These are phyloP conservation scores for Phaeotremella fagi DNA, from an alignment of 768 basidiomycete genomes.

Conservation along the genomic window DNA sequence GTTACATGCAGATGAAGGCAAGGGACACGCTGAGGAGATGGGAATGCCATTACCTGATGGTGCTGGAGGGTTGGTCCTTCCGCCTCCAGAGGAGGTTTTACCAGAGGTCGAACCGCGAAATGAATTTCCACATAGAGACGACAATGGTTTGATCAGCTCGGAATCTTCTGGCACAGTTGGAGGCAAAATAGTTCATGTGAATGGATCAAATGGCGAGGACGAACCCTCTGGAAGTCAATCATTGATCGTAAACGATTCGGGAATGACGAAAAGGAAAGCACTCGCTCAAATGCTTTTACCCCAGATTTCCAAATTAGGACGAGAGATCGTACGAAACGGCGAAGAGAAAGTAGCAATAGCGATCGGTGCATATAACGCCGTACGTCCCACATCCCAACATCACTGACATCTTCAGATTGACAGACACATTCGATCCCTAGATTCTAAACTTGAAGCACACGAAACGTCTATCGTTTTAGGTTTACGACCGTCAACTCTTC, in stretches of 20 bases:
- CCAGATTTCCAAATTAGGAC: slow-evolving; percentile 39
- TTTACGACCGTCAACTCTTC: slow-evolving; percentile 34
- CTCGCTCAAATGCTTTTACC: slow-evolving; percentile 20
- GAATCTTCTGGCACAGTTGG: not conserved
- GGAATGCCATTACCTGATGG: slow-evolving; percentile 22
- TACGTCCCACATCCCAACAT: slow-evolving; percentile 12
- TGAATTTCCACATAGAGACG: not conserved
- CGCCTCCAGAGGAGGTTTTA: not conserved
- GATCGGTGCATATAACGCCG: slow-evolving; percentile 46
- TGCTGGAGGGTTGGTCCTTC: slow-evolving; percentile 17
- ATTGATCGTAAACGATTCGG: not conserved
- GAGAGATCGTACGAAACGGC: slow-evolving; percentile 42
- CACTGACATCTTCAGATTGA: slow-evolving; percentile 28
- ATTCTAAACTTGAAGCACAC: slow-evolving; percentile 41
- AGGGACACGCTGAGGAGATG: not conserved
- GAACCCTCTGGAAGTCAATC: not conserved
- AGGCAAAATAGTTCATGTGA: not conserved
- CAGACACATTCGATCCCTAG: slow-evolving; percentile 47
- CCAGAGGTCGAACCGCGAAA: not conserved
- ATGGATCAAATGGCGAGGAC: not conserved
- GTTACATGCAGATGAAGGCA: not conserved
- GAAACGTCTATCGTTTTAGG: slow-evolving; percentile 45
- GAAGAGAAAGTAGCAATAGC: slow-evolving; percentile 49
- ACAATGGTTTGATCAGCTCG: not conserved
- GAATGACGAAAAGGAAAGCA: not conserved